Evolutionary conservation across 2,329 filamentous ascomycete species (phyloP).

Genomic region (Alternaria sp.): DNA sequence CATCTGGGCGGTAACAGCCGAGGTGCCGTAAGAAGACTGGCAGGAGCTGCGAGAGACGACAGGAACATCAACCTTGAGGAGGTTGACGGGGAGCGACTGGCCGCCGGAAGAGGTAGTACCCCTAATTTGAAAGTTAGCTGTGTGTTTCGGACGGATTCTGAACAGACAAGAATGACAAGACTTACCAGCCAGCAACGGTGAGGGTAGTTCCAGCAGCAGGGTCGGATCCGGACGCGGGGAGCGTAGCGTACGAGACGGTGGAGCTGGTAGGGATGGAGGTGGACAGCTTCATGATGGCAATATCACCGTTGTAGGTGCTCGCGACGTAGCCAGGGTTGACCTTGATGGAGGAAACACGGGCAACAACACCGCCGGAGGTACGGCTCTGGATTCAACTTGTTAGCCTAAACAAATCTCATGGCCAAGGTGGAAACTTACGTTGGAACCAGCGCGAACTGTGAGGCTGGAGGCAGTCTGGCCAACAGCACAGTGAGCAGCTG

Average conservation of each 20-base stretch:
- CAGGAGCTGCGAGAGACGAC: conserved; percentile 32
- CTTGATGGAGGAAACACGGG: conserved; percentile 23
- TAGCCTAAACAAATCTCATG: neutral
- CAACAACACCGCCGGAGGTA: conserved; percentile 26
- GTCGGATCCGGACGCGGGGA: conserved; percentile 30
- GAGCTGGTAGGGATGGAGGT: conserved; percentile 29
- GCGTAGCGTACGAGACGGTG: conserved; percentile 29
- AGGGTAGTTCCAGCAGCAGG: conserved; percentile 24
- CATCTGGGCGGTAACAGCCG: conserved; percentile 32
- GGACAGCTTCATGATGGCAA: conserved; percentile 36
- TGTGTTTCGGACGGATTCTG: neutral
- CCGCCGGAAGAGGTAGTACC: neutral
- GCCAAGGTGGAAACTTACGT: neutral
- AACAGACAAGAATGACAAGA: neutral
- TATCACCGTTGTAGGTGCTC: conserved; percentile 24
- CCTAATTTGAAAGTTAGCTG: neutral
- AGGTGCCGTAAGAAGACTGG: conserved; percentile 22
- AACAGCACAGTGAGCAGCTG: conserved; percentile 35
- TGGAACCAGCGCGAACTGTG: conserved; percentile 27
- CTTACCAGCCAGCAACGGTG: conserved; percentile 33
- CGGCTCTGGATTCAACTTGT: conserved; percentile 6
- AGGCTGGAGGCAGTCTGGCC: neutral
- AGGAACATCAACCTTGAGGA: conserved; percentile 38
- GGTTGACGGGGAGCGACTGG: conserved; percentile 10
- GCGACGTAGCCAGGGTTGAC: conserved; percentile 28